Evolutionary conservation across 345 rosid genomes (phyloP).

Genomic region (Salix purpurea): DNA sequence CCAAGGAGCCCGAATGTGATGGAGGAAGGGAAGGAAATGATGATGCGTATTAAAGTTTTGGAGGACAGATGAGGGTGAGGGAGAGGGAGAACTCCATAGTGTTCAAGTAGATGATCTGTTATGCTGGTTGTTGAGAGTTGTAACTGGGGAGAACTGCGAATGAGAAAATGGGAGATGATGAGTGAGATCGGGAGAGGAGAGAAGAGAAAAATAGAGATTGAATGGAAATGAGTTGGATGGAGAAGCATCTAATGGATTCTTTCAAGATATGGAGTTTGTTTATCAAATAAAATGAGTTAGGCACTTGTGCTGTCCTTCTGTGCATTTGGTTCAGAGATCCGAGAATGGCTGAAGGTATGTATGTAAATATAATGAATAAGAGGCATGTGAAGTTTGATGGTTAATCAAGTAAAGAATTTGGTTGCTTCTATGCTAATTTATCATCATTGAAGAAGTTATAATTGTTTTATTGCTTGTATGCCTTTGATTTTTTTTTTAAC

Average conservation of each 20-base stretch:
- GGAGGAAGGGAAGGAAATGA: constrained; percentile 29
- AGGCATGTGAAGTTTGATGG: neutral
- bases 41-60: constrained; percentile 19
- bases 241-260: constrained; percentile 35
- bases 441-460: constrained; percentile 9
- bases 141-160: constrained; percentile 15
- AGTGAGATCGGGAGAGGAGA: constrained; percentile 31
- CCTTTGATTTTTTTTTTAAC: neutral
- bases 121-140: constrained; percentile 6
- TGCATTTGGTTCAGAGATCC: neutral
- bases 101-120: constrained; percentile 10
- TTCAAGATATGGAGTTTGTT: constrained; percentile 20
- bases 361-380: neutral
- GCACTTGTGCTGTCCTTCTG: constrained; percentile 17
- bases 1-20: constrained; percentile 27
- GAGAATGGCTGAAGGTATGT: neutral
- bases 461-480: neutral
- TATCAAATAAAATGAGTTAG: constrained; percentile 17
- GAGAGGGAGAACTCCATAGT: neutral
- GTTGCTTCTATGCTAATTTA: constrained; percentile 21
- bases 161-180: constrained; percentile 27
- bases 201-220: constrained; percentile 27
- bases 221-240: constrained; percentile 30
- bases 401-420: neutral
- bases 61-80: constrained; percentile 7